Conservation (phyloP, 345 rosid species). For the Eucalyptus albens region DNA sequence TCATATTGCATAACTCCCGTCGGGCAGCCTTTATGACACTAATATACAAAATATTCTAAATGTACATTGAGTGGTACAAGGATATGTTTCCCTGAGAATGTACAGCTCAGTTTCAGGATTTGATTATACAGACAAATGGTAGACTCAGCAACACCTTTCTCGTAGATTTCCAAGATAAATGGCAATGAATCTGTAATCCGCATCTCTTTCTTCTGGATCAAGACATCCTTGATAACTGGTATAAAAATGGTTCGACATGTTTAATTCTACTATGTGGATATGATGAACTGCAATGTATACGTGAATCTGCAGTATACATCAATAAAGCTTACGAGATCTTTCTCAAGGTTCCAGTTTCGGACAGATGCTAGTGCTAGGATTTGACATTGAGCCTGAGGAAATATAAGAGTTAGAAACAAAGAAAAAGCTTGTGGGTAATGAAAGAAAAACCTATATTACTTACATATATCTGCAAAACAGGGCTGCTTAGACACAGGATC, state of each 20-base stretch:
- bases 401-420: neutral
- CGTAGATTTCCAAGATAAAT: neutral
- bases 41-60: neutral
- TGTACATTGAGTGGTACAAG: neutral
- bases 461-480: slow-evolving; percentile 47
- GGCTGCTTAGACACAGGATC: slow-evolving; percentile 62
- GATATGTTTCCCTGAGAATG: neutral
- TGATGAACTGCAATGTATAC: neutral
- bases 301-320: neutral
- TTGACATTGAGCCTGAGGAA: slow-evolving; percentile 40
- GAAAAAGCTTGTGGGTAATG: neutral
- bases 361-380: slow-evolving; percentile 22
- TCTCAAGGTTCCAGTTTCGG: slow-evolving; percentile 39
- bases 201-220: neutral
- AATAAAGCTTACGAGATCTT: neutral
- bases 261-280: neutral
- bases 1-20: neutral
- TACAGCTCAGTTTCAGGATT: neutral
- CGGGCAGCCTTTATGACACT: neutral
- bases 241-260: neutral
- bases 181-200: neutral
- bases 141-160: neutral
- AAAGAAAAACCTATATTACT: neutral
- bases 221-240: neutral
- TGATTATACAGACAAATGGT: neutral